These are phyloP conservation scores for Calonectria honghensis DNA, from an alignment of 2,329 filamentous ascomycete genomes.

Conservation along the genomic window DNA sequence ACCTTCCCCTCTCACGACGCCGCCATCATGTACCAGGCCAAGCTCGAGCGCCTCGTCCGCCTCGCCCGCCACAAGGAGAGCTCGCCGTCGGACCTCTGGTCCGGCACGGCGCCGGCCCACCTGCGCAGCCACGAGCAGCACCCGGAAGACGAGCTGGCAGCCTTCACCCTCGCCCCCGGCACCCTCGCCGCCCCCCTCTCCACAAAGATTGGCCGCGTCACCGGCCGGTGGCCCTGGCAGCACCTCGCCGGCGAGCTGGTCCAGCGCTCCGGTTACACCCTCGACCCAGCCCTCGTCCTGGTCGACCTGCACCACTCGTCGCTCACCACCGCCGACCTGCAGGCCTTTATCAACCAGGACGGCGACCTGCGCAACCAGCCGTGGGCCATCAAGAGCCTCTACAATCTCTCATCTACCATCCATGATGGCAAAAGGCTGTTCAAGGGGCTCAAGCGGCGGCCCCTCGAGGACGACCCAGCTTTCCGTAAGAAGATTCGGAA, in stretches of 20 bases:
- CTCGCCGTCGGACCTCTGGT: constrained; percentile 57
- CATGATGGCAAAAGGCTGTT: constrained; percentile 1
- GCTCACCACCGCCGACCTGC: constrained; percentile 53
- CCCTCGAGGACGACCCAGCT: constrained; percentile 38
- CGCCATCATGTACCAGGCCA: constrained; percentile 75
- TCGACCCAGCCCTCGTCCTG: constrained; percentile 57
- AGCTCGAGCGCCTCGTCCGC: constrained; percentile 59
- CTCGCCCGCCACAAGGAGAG: constrained; percentile 57
- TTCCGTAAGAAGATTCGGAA: constrained; percentile 47
- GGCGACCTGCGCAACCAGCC: constrained; percentile 34
- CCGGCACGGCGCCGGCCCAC: constrained; percentile 52
- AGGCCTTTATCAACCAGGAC: constrained; percentile 42
- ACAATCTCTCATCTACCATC: constrained; percentile 39
- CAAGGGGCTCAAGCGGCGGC: background rate
- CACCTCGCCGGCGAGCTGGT: constrained; percentile 51
- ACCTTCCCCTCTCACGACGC: constrained; percentile 78
- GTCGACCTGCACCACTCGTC: constrained; percentile 55
- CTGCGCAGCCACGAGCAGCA: constrained; percentile 47
- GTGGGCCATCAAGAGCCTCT: constrained; percentile 43
- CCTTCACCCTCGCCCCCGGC: constrained; percentile 57
- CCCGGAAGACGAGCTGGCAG: constrained; percentile 51
- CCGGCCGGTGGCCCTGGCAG: constrained; percentile 53
- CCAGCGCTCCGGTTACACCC: constrained; percentile 46
- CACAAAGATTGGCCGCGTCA: constrained; percentile 47
- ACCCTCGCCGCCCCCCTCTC: constrained; percentile 44